Evolutionary conservation across 345 rosid genomes (phyloP), one percentile per base, ranked within the genome.

Genomic region (Clausena lansium): DNA sequence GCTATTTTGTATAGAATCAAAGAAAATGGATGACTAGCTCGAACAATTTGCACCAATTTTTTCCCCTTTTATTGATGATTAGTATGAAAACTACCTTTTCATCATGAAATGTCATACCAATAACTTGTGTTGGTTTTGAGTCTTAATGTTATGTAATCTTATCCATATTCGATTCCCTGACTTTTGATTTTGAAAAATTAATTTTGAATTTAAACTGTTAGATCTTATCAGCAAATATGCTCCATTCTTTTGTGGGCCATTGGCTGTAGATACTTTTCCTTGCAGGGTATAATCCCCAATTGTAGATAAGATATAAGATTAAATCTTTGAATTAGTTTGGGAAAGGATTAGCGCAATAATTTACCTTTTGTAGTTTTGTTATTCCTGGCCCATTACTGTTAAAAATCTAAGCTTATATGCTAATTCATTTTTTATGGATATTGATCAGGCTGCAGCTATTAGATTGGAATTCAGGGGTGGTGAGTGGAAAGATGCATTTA

Each of bases 391-490:
- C 25, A 8, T 73, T 74, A 30, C 20, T 19, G 14, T 32, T 22
- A n/a, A 30, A 75, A 30, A 33, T 22, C 1, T 2, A 63, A 20
- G 45, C 45, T 25, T 39, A 20, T 17, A 61, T 57, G 50, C 47
- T 60, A 36, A 79, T 28, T 8, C 45, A 13, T 63, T 59, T 63
- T 59, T 28, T 78, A 1, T 9, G 45, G 36, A 55, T 73, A 14
- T 39, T 39, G 62, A 78, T 35, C 86, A 97, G 98, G 98, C 97
- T 57, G 91, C 98, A 2, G 93, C 98, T 2, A 89, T 97, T 64
- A 83, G 98, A 82, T 76, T 97, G 66, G 98, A 94, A 85, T 74
- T 97, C 64, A 88, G 98, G 71, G 96, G 99, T 2, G 95, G 98
- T 61, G 98, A 91, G 73, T 89, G 99, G 97, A 87, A 77, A 79